Evolutionary conservation across 805 yeast genomes (phyloP), one percentile per base, ranked within the genome.

Genomic region (Spathaspora gorwiae): DNA sequence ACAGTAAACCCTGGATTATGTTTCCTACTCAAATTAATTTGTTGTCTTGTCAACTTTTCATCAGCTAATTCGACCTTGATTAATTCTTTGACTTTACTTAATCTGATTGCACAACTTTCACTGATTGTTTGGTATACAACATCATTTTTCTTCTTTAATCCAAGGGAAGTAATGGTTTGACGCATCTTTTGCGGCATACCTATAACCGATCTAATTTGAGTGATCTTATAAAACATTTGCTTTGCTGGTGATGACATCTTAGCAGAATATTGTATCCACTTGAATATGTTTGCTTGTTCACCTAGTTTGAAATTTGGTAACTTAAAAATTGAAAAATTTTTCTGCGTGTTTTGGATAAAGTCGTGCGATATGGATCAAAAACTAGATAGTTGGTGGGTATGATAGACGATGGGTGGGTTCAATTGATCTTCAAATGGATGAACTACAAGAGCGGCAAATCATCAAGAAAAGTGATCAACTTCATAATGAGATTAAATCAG

Each of bases 41-140:
- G 75, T 13, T 65, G 62, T 44, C 73, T 75, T 1, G 81, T 64
- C 54, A 81, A 65, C 14, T 68, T 68, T 27, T 71, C 66, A 37
- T 81, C 83, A 9, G 84, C 81, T 33, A 89, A 68, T 54, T 89
- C 92, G 27, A 92, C 94, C 40, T 78, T 79, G 7, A 92, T 90
- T 46, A 92, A 72, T 63, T 92, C 97, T 65, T 92, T 92, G 39
- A 92, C 87, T 47, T 76, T 72, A 30, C 88, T 80, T 46, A 92
- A 75, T 72, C 83, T 82, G 63, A 96, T 96, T 3, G 98, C 97
- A 48, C 84, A 78, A 31, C 84, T 79, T 12, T 95, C 90, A 10
- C 84, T 75, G 4, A 87, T 88, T 39, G 69, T 66, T 56, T 82
- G 90, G 65, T 84, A 90, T 2, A 81, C 83, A 1, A 83, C 78